Percentiles rank a stretch among this genome's conserved stretches.
Conservation (phyloP, 164 flowering plant species). For the grape (Vitis vinifera) region ASM3070453v1 NC_081805.1:2584501-2585000, state of each 20-base stretch:
- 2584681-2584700: constrained; percentile 95
- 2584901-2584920: constrained; percentile 90
- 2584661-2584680: constrained; percentile 71
- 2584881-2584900: constrained; percentile 63
- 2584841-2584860: constrained; percentile 76
- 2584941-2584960: constrained; percentile 3
- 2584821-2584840: constrained; percentile 42
- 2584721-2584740: constrained; percentile 60
- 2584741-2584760: constrained; percentile 52
- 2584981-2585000: constrained; percentile 10
- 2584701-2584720: constrained; percentile 92
- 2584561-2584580: constrained; percentile 88
- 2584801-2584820: constrained; percentile 64
- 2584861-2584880: constrained; percentile 95
- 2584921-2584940: constrained; percentile 29
- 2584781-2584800: constrained; percentile 75
- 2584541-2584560: constrained; percentile 91
- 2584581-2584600: constrained; percentile 32
- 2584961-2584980: not conserved
- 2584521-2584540: constrained; percentile 65
- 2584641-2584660: constrained; percentile 1
- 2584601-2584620: not conserved
- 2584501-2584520: not conserved
- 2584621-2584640: constrained; percentile 3
- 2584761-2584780: constrained; percentile 51